A percentile compares a stretch with the other conserved stretches of the same genome.
Conservation (phyloP, 78 protist genomes). For the Pigoraptor vietnamica region DNA sequence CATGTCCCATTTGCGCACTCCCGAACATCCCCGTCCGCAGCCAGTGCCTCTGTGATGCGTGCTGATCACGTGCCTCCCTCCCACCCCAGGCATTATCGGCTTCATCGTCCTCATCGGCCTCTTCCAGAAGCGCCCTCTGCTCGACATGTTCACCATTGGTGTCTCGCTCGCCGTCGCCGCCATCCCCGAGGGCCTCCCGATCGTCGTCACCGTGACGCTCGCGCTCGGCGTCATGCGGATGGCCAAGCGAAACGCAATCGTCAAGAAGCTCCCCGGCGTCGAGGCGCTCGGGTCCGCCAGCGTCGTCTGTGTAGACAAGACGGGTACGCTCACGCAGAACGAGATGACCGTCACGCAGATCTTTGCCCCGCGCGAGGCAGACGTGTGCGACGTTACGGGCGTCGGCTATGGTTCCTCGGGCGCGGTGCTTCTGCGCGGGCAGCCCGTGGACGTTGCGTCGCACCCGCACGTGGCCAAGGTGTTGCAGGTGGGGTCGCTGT, state of each 20-base stretch:
- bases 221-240: conserved; percentile 39
- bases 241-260: conserved; percentile 39
- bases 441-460: background rate
- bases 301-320: conserved; percentile 88
- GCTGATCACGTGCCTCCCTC: no score
- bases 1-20: no score
- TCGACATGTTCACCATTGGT: conserved; percentile 67
- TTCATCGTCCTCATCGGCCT: conserved; percentile 45
- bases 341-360: conserved; percentile 60
- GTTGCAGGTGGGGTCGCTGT: background rate
- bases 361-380: background rate
- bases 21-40: no score
- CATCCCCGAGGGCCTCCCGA: conserved; percentile 93
- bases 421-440: background rate
- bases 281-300: conserved; percentile 87
- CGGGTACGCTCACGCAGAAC: conserved; percentile 95
- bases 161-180: conserved; percentile 90
- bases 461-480: background rate
- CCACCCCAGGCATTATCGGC: conserved; percentile 18
- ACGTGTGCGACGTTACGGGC: background rate
- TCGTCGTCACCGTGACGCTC: conserved; percentile 69
- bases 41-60: no score
- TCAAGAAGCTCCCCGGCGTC: conserved; percentile 53
- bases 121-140: conserved; percentile 12
- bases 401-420: background rate